Evolutionary conservation across 2,329 filamentous ascomycete genomes (phyloP), one percentile per base, ranked within the genome.

Genomic region (Aspergillus sp.): DNA sequence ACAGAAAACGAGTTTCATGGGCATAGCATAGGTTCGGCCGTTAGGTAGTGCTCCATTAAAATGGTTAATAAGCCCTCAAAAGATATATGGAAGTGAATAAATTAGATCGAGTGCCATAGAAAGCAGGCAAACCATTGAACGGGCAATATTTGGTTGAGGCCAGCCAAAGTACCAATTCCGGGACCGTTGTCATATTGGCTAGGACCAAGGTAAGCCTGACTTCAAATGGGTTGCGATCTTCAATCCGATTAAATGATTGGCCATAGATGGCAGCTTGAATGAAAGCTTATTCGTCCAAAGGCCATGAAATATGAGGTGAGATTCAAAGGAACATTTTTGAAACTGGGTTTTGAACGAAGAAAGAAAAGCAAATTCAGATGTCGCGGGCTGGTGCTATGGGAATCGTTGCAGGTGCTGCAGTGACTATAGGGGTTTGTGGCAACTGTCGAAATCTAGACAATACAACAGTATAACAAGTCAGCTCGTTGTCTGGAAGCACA

Each of bases 361-460:
- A 34, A 48, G 22, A 13, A 44, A 43, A 39, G 30, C 17, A 42
- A 49, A 36, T 36, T 26, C 38, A 41, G 41, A 32, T 17, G 18
- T 43, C 5, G 39, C 44, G 38, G 18, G 55, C 41, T 53, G 57
- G 39, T n/a, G 32, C 53, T 56, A 49, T 48, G 52, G 52, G 30
- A 17, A 53, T 48, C 44, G 53, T 51, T 48, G 39, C 61, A 56
- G 50, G 47, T 53, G 53, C 44, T 53, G 26, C 54, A 43, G 49
- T 53, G 56, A 45, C 18, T 41, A 41, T 38, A 47, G 47, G 34
- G 50, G 41, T 47, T 45, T 49, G 17, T n/a, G 30, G 41, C 42
- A 58, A 6, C 30, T 24, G 17, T 45, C 44, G 26, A 32, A 24
- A 41, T 48, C 41, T 44, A 41, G 22, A 18, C 22, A 18, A 38